Evolutionary conservation across 2,329 filamentous ascomycete species (phyloP), one percentile per base, ranked within the genome.

Genomic region (Aspergillus uvarum): DNA sequence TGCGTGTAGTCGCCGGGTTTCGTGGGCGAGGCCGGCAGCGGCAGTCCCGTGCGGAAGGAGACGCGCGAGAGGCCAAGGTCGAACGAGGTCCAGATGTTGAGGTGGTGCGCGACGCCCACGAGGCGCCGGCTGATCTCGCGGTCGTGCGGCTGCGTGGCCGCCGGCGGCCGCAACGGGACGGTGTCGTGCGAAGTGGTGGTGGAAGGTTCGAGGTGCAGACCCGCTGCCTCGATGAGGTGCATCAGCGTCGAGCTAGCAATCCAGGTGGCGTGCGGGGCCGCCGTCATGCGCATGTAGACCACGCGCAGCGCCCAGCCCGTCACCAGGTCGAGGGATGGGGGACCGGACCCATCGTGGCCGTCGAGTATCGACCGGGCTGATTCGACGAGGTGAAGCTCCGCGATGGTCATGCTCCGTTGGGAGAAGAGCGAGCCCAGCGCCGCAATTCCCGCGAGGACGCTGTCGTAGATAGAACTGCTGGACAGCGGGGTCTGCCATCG

Each of bases 61-160:
- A 85, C 81, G n/a, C 81, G 73, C 0, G 82, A 83, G 0, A 82
- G 76, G 0, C 84, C 84, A 54, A 85, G 78, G 59, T 86, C 83
- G 63, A 83, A 85, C 0, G 82, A 85, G 12, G 80, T 80, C 83
- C 83, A 86, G 4, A 80, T 79, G 64, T 86, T 85, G 6, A 85
- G 73, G 62, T 85, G 83, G n/a, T 82, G 79, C 0, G 83, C 79
- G 1, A 85, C 74, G 31, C 81, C 77, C 56, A 83, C 66, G 1
- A 83, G 64, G 5, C 81, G 68, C 35, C 76, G 72, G 5, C 74
- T 71, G 2, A 74, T 68, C 12, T 82, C 79, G 12, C 64, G 56
- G 31, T 74, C 67, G 16, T 58, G 57, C 7, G 26, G 26, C 63
- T 59, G 19, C 63, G 55, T 6, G 63, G 65, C 38, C 7, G 26